These are phyloP conservation scores for Maudiozyma bulderi DNA, from an alignment of 805 yeast species.

Conservation along the genomic window DNA sequence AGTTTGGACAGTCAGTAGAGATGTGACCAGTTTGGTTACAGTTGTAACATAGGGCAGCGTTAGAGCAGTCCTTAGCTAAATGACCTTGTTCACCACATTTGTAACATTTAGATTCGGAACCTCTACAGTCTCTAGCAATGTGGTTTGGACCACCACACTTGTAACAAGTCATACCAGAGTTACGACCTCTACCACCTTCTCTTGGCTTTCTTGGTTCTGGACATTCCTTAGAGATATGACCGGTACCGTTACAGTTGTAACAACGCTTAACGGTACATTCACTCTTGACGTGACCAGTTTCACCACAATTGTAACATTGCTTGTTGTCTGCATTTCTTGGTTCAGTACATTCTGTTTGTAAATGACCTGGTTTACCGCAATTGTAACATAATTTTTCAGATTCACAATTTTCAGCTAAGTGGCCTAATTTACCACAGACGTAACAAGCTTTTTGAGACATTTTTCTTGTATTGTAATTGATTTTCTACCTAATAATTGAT, in stretches of 20 bases:
- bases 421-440: slow-evolving; percentile 89
- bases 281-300: slow-evolving; percentile 77
- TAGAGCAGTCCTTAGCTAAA: slow-evolving; percentile 72
- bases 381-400: slow-evolving; percentile 84
- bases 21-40: slow-evolving; percentile 68
- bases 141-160: slow-evolving; percentile 92
- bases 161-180: slow-evolving; percentile 49
- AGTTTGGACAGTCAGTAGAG: slow-evolving; percentile 58
- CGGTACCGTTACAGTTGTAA: slow-evolving; percentile 67
- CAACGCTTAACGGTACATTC: slow-evolving; percentile 75
- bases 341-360: slow-evolving; percentile 78
- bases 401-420: slow-evolving; percentile 84
- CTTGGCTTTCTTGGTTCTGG: slow-evolving; percentile 34
- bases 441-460: slow-evolving; percentile 68
- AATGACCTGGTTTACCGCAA: slow-evolving; percentile 85
- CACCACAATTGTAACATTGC: slow-evolving; percentile 91
- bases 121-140: slow-evolving; percentile 83
- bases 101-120: slow-evolving; percentile 71
- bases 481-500: neutral
- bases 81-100: slow-evolving; percentile 89
- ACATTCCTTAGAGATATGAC: slow-evolving; percentile 79
- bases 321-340: slow-evolving; percentile 79
- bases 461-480: neutral
- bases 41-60: slow-evolving; percentile 40
- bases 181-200: slow-evolving; percentile 14